Conservation (phyloP, 805 yeast species). For the Tetrapisispora phaffii region DNA sequence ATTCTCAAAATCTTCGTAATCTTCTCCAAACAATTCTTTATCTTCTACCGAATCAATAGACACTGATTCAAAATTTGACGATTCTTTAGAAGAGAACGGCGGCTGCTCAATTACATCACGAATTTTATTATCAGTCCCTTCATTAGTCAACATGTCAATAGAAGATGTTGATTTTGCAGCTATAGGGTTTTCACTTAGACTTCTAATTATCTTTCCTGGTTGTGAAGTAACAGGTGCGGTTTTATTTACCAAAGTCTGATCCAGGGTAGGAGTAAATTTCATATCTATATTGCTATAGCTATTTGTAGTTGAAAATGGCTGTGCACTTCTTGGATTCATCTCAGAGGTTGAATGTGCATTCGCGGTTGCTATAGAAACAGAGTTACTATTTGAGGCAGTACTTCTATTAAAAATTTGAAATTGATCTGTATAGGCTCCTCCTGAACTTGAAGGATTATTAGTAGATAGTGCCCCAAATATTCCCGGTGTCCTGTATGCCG, state of each 20-base stretch:
- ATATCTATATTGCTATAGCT: background rate
- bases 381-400: background rate
- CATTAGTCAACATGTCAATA: background rate
- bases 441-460: constrained; percentile 25
- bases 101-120: background rate
- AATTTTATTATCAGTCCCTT: background rate
- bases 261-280: background rate
- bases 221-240: background rate
- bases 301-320: constrained; percentile 2
- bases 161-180: background rate
- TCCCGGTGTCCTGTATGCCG: constrained; percentile 32
- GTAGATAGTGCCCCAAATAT: constrained; percentile 13
- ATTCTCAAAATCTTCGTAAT: constrained; percentile 25
- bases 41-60: constrained; percentile 1
- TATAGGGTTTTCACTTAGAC: background rate
- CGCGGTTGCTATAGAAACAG: background rate
- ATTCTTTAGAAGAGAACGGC: background rate
- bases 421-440: constrained; percentile 27
- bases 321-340: background rate
- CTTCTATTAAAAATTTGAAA: constrained; percentile 21
- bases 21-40: constrained; percentile 28
- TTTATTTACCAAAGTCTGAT: background rate
- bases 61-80: background rate
- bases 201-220: background rate
- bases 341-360: background rate